phyloP scores from a whole-genome alignment of 2,329 filamentous ascomycete species.

The Hymenoscyphus occultus region DNA sequence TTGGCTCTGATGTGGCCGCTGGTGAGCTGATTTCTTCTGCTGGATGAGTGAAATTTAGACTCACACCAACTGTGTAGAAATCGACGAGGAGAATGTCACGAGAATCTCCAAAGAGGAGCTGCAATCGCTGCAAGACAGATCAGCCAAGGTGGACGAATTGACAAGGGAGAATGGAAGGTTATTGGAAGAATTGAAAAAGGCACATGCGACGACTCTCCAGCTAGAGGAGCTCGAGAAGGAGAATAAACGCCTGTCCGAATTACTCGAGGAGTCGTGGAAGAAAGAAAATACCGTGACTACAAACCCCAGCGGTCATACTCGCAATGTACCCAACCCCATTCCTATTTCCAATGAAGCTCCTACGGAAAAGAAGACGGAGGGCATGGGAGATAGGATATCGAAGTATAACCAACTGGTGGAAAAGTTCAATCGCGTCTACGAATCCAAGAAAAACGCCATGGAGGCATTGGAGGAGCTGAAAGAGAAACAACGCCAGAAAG shows the following conservation, averaged over 20 bases:
- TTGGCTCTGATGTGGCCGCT: constrained; percentile 25
- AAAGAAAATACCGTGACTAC: constrained; percentile 9
- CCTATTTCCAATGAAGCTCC: constrained; percentile 18
- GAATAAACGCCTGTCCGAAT: constrained; percentile 25
- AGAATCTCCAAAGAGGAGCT: constrained; percentile 24
- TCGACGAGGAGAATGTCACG: constrained; percentile 19
- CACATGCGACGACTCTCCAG: constrained; percentile 13
- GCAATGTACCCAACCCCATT: constrained; percentile 2
- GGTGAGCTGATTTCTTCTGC: constrained; percentile 19
- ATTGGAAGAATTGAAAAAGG: constrained; percentile 23
- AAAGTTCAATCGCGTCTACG: constrained; percentile 17
- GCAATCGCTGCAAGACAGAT: constrained; percentile 16
- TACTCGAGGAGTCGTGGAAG: constrained; percentile 20
- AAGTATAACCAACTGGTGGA: constrained; percentile 5
- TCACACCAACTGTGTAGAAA: constrained; percentile 19
- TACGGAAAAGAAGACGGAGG: constrained; percentile 8
- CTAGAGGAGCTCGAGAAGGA: constrained; percentile 27
- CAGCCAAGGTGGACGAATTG: constrained; percentile 18
- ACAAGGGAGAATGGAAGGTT: constrained; percentile 21
- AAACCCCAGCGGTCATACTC: neutral
- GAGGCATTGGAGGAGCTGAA: constrained; percentile 18
- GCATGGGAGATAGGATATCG: constrained; percentile 6
- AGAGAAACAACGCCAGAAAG: constrained; percentile 16
- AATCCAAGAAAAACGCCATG: constrained; percentile 27
- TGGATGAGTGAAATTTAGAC: neutral